Conservation (phyloP, 1,284 basidiomycete species). For the Puccinia hordei region DNA sequence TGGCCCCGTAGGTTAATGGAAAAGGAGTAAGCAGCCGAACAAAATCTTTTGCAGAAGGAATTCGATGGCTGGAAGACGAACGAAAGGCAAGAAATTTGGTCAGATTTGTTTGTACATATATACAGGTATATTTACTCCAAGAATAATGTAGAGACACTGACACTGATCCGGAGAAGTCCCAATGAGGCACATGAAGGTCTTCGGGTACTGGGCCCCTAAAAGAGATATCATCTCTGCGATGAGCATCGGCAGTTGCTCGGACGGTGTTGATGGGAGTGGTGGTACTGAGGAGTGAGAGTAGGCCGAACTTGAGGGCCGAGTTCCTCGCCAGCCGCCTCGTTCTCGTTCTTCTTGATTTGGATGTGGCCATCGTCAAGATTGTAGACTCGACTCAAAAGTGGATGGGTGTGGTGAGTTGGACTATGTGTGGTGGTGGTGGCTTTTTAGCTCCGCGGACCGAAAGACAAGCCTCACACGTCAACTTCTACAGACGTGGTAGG, state of each 20-base stretch:
- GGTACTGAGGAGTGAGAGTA: constrained; percentile 11
- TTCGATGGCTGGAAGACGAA: constrained; percentile 45
- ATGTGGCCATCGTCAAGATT: not conserved
- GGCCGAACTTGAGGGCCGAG: not conserved
- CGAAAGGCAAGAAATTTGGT: not conserved
- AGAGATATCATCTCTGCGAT: constrained; percentile 36
- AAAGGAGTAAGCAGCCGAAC: constrained; percentile 55
- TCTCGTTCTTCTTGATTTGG: not conserved
- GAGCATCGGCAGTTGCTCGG: constrained; percentile 25
- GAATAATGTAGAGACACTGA: not conserved
- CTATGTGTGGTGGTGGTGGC: not conserved
- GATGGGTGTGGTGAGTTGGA: not conserved
- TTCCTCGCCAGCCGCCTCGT: not conserved
- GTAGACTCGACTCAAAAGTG: not conserved
- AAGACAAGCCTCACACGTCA: too few species aligned
- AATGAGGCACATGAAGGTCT: constrained; percentile 36
- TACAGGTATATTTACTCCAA: not conserved
- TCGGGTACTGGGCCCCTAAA: constrained; percentile 45
- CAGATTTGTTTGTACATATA: not conserved
- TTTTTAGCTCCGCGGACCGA: too few species aligned
- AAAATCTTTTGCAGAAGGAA: constrained; percentile 57
- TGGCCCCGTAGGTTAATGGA: constrained; percentile 57
- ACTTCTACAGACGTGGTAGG: too few species aligned
- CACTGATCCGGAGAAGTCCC: constrained; percentile 42
- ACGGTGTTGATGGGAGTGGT: constrained; percentile 15